Evolutionary conservation across 306 rosid species (phyloP), one percentile per base, ranked within the genome.

Genomic region (Lathyrus tuberosus): DNA sequence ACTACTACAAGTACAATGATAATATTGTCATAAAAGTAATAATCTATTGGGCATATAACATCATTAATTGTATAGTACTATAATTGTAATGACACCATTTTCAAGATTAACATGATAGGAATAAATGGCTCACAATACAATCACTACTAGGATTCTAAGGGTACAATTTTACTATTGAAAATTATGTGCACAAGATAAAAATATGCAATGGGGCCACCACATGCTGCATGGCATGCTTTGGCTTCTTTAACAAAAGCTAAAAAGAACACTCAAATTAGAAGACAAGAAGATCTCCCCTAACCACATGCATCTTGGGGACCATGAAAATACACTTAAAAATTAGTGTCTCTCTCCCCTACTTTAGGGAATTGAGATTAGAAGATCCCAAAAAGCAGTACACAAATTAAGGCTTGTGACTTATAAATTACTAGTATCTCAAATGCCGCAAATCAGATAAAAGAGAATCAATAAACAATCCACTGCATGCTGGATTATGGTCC

Each of bases 251-350:
- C 71, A 80, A 71, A 85, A 76, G 80, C 67, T 73, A 79, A 83
- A 83, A 31, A 38, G 64, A 73, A 72, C 77, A 74, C 75, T 63
- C 41, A 65, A 80, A 81, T 72, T 58, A 68, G 78, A 82, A 73
- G 78, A 77, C 81, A 79, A 57, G 80, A 75, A 63, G 60, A 74
- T 84, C 76, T 82, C 75, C 79, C 82, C 81, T 77, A 81, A 81
- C 86, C 98, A 85, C 96, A 93, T 86, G 91, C 89, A 79, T 76
- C 82, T 47, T 76, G 79, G 93, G 92, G 89, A 88, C 93, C 87
- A 86, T 79, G 59, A 82, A 86, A 57, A 68, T 5, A 80, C 65
- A 17, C 15, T 57, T 35, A 81, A 58, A 74, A 86, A 76, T 72
- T 62, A 71, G 73, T 82, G 43, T 79, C 79, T 73, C 73, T 77